Evolutionary conservation across 192 early-diverging fungal species (phyloP).

Genomic region (Radiomyces spectabilis): DNA sequence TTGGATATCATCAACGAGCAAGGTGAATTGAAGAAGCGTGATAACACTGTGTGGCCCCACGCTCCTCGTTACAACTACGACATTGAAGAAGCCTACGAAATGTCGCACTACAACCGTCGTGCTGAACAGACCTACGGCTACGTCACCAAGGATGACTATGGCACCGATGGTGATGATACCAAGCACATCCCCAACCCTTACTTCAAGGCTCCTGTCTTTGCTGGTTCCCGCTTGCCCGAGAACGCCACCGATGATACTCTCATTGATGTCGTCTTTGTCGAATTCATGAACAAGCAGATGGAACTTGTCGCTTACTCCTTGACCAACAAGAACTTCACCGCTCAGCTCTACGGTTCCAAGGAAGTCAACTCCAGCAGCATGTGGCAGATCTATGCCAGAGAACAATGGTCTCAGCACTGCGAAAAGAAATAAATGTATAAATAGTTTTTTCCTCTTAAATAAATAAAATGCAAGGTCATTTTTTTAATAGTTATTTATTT

Average conservation of each 20-base stretch:
- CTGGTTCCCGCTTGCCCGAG: slow-evolving; percentile 32
- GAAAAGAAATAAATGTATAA: too few relatives aligned
- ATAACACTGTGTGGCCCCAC: slow-evolving; percentile 1
- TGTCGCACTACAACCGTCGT: too few relatives aligned
- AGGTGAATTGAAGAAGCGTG: slow-evolving; percentile 23
- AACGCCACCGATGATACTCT: slow-evolving; percentile 15
- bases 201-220: slow-evolving; percentile 27
- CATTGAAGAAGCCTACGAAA: neutral
- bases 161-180: slow-evolving; percentile 40
- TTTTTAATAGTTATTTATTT: too few relatives aligned
- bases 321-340: slow-evolving; percentile 12
- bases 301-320: slow-evolving; percentile 18
- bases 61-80: neutral
- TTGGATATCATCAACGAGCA: slow-evolving; percentile 25
- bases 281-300: slow-evolving; percentile 35
- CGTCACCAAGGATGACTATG: slow-evolving; percentile 42
- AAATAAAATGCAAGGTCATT: too few relatives aligned
- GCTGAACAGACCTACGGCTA: slow-evolving; percentile 35
- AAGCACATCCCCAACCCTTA: slow-evolving; percentile 32
- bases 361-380: slow-evolving; percentile 27
- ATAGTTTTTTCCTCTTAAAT: too few relatives aligned
- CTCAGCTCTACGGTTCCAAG: slow-evolving; percentile 4
- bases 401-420: slow-evolving; percentile 22
- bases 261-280: slow-evolving; percentile 35
- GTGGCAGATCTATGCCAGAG: slow-evolving; percentile 20